These are phyloP conservation scores for Kokia cookei DNA, from an alignment of 441 rosid species.

Conservation along the genomic window DNA sequence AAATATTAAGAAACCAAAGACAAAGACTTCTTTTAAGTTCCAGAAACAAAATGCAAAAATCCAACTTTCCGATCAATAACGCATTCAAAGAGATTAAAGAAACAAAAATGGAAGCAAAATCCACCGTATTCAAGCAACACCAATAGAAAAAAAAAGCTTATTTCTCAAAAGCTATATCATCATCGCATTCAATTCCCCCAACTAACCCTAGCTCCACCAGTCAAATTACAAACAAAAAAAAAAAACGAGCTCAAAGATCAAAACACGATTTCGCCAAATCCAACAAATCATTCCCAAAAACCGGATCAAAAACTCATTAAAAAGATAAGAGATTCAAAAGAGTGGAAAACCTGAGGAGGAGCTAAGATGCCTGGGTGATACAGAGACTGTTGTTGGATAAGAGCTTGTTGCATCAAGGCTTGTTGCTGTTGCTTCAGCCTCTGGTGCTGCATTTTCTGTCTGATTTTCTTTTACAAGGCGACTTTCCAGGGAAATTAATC, in stretches of 20 bases:
- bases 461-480: background rate
- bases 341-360: conserved; percentile 73
- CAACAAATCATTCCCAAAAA: background rate
- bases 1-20: background rate
- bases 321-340: conserved; percentile 1
- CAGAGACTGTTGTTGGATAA: conserved; percentile 91
- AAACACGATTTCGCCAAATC: background rate
- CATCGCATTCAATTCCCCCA: background rate
- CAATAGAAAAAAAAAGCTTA: background rate
- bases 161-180: background rate
- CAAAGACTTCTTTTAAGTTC: background rate
- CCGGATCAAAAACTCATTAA: conserved; percentile 2
- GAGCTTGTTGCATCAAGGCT: conserved; percentile 97
- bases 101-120: background rate
- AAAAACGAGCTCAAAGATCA: background rate
- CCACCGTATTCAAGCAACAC: background rate
- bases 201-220: conserved; percentile 9
- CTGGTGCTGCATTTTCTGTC: conserved; percentile 81
- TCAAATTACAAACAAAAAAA: background rate
- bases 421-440: conserved; percentile 94
- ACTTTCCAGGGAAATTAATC: conserved; percentile 33
- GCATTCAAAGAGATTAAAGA: background rate
- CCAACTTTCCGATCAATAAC: background rate
- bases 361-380: conserved; percentile 95
- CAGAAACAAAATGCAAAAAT: background rate